Evolutionary conservation across 495 filamentous ascomycete genomes (phyloP), one percentile per base, ranked within the genome.

Genomic region (Astrothelium subdiscretum): DNA sequence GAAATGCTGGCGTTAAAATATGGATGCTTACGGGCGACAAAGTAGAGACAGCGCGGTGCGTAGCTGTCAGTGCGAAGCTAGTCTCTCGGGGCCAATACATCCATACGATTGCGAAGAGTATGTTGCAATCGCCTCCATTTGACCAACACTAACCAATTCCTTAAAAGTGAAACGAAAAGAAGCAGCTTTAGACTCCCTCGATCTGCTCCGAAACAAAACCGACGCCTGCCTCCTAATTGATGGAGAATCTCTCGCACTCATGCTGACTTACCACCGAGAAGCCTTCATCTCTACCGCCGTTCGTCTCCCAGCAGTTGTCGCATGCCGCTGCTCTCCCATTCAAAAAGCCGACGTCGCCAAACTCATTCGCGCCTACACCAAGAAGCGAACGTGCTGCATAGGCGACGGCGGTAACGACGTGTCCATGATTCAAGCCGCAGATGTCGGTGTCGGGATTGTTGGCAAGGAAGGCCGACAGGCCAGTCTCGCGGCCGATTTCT

Each of bases 21-120:
- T 99, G 95, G 95, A 99, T 99, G 95, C 78, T 99, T 68, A 99
- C 95, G 0, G 95, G 95, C 32, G 95, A 99, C 78, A 99, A 99
- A 74, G 90, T 97, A 1, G 95, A 99, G 74, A 99, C 95, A 31
- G 95, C 95, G 13, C 85, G 92, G 32, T 99, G 95, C 74, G 92
- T 99, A 8, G 95, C 95, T 18, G 89, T 99, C 32, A 91, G 86
- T 67, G 87, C 92, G 22, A 97, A 96, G 74, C 79, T 99, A 24
- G 92, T 99, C n/a, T 85, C 91, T 6, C 79, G 95, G 61, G 91
- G 91, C 0, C 95, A 99, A 73, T 94, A 92, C 72, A 95, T 99
- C 63, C 90, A 97, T 74, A 96, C 92, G 0, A 87, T 97, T 48
- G 81, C 90, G 31, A 95, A 95, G 73, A 79, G 84, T 70, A 70